Evolutionary conservation across 2,329 filamentous ascomycete genomes (phyloP).

Genomic region (Arthrobotrys conoides): DNA sequence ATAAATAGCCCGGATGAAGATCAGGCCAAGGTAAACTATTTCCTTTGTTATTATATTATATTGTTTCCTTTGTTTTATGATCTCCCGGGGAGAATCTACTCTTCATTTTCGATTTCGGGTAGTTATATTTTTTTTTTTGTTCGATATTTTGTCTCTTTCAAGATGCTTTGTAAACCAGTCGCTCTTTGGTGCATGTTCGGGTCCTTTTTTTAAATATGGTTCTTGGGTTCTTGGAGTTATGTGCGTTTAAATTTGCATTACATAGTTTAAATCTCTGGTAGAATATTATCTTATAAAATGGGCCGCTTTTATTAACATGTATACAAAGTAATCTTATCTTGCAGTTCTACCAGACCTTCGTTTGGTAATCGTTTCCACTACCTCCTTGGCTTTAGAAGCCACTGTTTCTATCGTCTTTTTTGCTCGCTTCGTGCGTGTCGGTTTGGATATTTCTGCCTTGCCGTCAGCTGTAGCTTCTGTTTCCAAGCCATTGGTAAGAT

Average conservation of each 20-base stretch:
- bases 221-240: not conserved
- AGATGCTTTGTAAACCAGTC: not conserved
- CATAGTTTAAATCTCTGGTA: not conserved
- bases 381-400: not conserved
- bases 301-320: not conserved
- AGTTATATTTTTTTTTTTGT: not conserved
- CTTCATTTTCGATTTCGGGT: not conserved
- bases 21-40: too few species aligned
- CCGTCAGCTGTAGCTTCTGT: too few species aligned
- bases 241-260: not conserved
- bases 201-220: not conserved
- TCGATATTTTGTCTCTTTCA: not conserved
- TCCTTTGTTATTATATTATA: too few species aligned
- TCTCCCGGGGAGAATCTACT: not conserved
- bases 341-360: not conserved
- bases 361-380: not conserved
- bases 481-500: not conserved
- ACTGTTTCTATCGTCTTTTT: not conserved
- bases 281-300: not conserved
- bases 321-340: not conserved
- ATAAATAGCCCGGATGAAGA: too few species aligned
- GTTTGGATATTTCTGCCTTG: not conserved
- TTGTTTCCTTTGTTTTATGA: not conserved
- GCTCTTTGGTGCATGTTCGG: not conserved
- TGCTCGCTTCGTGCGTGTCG: not conserved